Conservation (phyloP, 2,329 filamentous ascomycete genomes). For the Talaromyces sp. region DNA sequence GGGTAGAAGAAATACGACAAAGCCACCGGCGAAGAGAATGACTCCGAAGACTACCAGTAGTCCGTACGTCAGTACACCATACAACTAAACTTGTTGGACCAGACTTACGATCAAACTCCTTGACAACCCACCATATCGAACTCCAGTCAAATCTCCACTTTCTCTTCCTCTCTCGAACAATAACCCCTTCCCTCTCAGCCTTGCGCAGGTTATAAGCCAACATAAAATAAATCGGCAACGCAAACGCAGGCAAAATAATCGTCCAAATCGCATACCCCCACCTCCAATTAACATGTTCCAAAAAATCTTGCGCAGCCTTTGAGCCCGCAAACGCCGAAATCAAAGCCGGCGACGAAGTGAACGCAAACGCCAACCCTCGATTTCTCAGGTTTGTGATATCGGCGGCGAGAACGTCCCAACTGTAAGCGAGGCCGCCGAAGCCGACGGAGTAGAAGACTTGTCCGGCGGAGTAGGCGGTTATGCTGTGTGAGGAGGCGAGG, state of each 20-base stretch:
- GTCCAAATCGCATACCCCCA: slow-evolving; percentile 61
- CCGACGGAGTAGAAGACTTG: slow-evolving; percentile 54
- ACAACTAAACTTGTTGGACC: no score
- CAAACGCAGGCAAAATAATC: slow-evolving; percentile 54
- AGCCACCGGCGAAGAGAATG: slow-evolving; percentile 52
- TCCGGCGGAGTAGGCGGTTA: slow-evolving; percentile 57
- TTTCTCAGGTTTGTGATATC: slow-evolving; percentile 58
- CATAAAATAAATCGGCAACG: slow-evolving; percentile 51
- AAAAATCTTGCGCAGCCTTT: slow-evolving; percentile 49
- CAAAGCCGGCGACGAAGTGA: slow-evolving; percentile 49
- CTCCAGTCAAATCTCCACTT: background rate
- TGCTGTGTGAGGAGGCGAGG: slow-evolving; percentile 55
- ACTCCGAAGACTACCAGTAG: slow-evolving; percentile 48
- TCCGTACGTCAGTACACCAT: no score
- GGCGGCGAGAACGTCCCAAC: slow-evolving; percentile 54
- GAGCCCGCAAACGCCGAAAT: slow-evolving; percentile 40
- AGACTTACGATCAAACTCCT: background rate
- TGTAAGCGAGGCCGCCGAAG: slow-evolving; percentile 50
- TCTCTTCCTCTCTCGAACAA: slow-evolving; percentile 23
- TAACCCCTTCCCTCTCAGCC: slow-evolving; percentile 50
- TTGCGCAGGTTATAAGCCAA: slow-evolving; percentile 52
- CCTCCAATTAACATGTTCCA: slow-evolving; percentile 50
- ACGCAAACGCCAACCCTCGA: slow-evolving; percentile 54
- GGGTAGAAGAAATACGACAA: slow-evolving; percentile 46
- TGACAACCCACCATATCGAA: background rate